Evolutionary conservation across 139 green algal genomes (phyloP), one percentile per base, ranked within the genome.

Genomic region (Zygnema circumcarinatum): DNA sequence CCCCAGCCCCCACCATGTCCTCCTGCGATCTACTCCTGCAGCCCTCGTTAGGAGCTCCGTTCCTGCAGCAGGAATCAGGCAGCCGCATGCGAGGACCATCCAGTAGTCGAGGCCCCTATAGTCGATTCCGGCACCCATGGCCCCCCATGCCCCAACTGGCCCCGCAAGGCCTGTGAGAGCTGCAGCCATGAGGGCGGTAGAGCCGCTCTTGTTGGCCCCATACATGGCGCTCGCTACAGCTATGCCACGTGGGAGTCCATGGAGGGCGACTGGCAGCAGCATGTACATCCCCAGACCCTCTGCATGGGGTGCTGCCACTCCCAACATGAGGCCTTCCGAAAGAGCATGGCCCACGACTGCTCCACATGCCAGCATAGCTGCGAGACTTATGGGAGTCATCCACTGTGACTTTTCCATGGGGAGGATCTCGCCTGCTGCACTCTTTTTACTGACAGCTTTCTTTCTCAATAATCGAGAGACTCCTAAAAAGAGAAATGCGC

Each of bases 211-310:
- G 54, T 69, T 86, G 22, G 0, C 42, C 36, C 81, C 81, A 29
- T 74, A 83, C 2, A 75, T 75, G 35, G 81, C 67, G 11, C 38
- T 75, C 32, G 81, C 56, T 32, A 75, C 81, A 56, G 81, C 81
- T 2, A 83, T 68, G 56, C 81, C 81, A 67, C 81, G 35, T 68
- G 81, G 81, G n/a, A 87, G 67, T 0, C 67, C 67, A 2, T 87
- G 81, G 36, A 87, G 74, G 29, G 81, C 35, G 31, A 75, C 81
- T 16, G 81, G 81, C 25, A 87, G 62, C 2, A 87, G 81, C 81
- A 87, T 87, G 81, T 75, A 75, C 80, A 86, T 87, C 20, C 81
- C 67, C 20, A 87, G 36, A 35, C 74, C 67, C 33, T 75, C 38
- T 35, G 67, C 67, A 25, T 76, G 33, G 2, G 81, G 38, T 67